phyloP scores from a whole-genome alignment of 441 rosid genomes.

The Bocquillonia castaneifolia region DNA sequence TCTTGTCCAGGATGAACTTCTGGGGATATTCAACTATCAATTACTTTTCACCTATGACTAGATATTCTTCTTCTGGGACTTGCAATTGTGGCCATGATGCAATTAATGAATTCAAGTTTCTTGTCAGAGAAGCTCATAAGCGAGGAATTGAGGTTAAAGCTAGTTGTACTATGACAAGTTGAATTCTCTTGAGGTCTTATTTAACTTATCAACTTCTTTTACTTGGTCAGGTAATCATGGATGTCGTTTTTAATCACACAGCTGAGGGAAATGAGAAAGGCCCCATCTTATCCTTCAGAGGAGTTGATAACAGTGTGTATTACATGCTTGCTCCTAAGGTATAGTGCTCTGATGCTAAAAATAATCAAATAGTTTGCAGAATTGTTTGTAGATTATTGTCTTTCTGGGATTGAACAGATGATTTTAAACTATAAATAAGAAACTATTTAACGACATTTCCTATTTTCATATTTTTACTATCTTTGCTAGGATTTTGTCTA shows the following conservation, averaged over 20 bases:
- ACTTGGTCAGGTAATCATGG: slow-evolving; percentile 77
- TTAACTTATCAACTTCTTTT: slow-evolving; percentile 21
- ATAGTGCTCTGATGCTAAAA: slow-evolving; percentile 22
- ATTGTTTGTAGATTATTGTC: not conserved
- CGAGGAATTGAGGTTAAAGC: slow-evolving; percentile 86
- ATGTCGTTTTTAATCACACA: slow-evolving; percentile 96
- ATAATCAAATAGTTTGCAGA: not conserved
- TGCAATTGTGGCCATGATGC: slow-evolving; percentile 58
- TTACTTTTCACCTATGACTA: slow-evolving; percentile 88
- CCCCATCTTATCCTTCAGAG: slow-evolving; percentile 79
- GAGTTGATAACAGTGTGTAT: slow-evolving; percentile 84
- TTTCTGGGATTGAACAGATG: not conserved
- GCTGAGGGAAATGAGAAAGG: slow-evolving; percentile 98
- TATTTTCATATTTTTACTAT: not conserved
- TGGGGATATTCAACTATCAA: slow-evolving; percentile 96
- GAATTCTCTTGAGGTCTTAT: slow-evolving; percentile 13
- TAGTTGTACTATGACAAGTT: slow-evolving; percentile 17
- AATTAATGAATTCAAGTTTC: slow-evolving; percentile 78
- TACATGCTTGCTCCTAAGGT: slow-evolving; percentile 99
- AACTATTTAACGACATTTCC: not conserved
- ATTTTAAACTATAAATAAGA: not conserved
- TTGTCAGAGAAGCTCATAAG: slow-evolving; percentile 87
- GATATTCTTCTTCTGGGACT: slow-evolving; percentile 70
- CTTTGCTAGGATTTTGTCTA: not conserved
- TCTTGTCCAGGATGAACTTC: slow-evolving; percentile 71